phyloP scores from a whole-genome alignment of 2,329 filamentous ascomycete species.

The Pseudocercospora pini-densiflorae region DNA sequence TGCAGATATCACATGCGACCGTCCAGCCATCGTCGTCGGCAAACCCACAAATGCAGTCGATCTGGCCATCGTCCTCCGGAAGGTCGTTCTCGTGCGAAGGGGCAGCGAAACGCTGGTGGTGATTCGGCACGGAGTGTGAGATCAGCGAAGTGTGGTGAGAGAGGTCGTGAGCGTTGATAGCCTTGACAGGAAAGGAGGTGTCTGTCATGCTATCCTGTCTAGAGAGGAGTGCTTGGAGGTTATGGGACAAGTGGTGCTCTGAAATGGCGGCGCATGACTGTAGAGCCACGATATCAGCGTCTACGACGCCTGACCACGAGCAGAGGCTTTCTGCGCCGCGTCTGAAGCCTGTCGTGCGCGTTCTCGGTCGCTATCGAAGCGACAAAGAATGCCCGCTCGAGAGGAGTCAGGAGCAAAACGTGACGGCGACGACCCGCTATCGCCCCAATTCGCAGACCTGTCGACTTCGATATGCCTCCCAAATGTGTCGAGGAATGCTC shows the following conservation, averaged over 20 bases:
- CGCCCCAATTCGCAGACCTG: background rate
- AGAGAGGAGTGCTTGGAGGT: conserved; percentile 33
- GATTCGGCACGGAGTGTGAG: conserved; percentile 33
- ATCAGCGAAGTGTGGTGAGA: conserved; percentile 31
- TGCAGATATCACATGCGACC: conserved; percentile 93
- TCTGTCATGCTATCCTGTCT: conserved; percentile 46
- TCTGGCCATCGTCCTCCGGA: conserved; percentile 85
- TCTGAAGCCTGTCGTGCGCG: conserved; percentile 22
- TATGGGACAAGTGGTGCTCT: conserved; percentile 37
- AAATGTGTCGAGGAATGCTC: conserved; percentile 13
- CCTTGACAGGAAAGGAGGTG: conserved; percentile 37
- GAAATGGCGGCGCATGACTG: conserved; percentile 43
- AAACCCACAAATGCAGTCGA: conserved; percentile 97
- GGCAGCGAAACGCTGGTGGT: conserved; percentile 31
- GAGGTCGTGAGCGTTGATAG: conserved; percentile 38
- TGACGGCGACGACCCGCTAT: conserved; percentile 2
- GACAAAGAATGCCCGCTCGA: conserved; percentile 22
- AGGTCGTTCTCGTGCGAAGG: conserved; percentile 21
- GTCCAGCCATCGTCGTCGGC: conserved; percentile 96
- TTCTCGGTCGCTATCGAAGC: conserved; percentile 9
- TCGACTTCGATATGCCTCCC: conserved; percentile 12
- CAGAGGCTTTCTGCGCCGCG: conserved; percentile 18
- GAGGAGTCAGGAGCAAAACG: conserved; percentile 22
- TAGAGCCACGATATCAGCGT: conserved; percentile 31
- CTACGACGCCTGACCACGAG: conserved; percentile 19